Conservation (phyloP, 2,329 filamentous ascomycete genomes). For the Ophiostoma sp. region DNA sequence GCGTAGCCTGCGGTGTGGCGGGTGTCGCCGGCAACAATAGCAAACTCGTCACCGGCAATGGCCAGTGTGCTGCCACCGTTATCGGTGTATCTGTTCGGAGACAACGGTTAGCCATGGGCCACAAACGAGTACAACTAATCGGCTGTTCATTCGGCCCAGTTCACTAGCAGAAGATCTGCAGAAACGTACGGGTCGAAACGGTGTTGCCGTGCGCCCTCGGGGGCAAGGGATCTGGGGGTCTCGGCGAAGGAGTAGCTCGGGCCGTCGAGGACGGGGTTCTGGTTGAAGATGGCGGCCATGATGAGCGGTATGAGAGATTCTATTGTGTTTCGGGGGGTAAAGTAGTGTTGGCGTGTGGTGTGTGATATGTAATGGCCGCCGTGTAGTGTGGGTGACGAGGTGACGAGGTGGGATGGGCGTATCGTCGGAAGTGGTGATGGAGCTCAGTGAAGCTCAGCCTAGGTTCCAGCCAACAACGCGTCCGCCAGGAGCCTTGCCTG, state of each 20-base stretch:
- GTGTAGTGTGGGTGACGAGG: neutral
- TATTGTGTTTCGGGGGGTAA: neutral
- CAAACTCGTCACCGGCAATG: slow-evolving; percentile 89
- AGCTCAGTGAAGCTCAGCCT: slow-evolving; percentile 15
- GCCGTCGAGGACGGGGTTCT: slow-evolving; percentile 63
- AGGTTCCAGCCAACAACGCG: slow-evolving; percentile 21
- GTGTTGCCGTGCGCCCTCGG: slow-evolving; percentile 60
- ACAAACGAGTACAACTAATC: neutral
- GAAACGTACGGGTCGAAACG: slow-evolving; percentile 80
- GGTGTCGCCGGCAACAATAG: slow-evolving; percentile 95
- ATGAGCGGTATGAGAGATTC: slow-evolving; percentile 27
- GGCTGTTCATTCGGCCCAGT: neutral
- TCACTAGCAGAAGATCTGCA: too few relatives aligned
- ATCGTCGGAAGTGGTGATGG: slow-evolving; percentile 11
- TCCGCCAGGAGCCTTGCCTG: slow-evolving; percentile 21
- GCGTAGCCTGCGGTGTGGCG: slow-evolving; percentile 93
- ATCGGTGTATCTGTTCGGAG: slow-evolving; percentile 72
- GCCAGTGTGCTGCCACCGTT: slow-evolving; percentile 95
- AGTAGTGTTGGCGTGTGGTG: neutral
- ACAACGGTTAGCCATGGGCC: neutral
- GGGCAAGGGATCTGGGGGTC: slow-evolving; percentile 47
- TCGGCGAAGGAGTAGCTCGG: slow-evolving; percentile 65
- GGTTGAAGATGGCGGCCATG: slow-evolving; percentile 64
- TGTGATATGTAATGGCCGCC: neutral
- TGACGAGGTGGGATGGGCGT: neutral